Conservation (phyloP, 345 rosid species). For the Combretum micranthum region DNA sequence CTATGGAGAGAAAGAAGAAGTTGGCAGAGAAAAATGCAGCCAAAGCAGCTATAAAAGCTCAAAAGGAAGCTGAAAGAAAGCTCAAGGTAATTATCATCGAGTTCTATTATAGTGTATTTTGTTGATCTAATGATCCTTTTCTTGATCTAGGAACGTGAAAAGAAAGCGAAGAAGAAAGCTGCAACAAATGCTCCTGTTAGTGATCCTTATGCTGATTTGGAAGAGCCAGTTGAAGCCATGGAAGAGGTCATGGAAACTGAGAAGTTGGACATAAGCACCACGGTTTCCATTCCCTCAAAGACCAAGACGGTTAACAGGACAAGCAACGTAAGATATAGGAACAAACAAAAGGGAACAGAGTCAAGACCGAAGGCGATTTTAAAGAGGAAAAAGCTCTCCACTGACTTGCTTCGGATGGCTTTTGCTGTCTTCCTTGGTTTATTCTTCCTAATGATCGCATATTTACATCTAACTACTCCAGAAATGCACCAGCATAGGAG, state of each 20-base stretch:
- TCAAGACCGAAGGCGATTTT: constrained; percentile 59
- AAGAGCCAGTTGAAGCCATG: too few species aligned
- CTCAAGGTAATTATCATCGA: constrained; percentile 54
- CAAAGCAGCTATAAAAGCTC: constrained; percentile 82
- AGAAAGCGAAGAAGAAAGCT: too few species aligned
- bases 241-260: constrained; percentile 27
- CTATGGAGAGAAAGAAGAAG: constrained; percentile 94
- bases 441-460: constrained; percentile 33
- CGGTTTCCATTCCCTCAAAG: constrained; percentile 22
- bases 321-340: constrained; percentile 14
- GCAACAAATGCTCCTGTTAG: too few species aligned
- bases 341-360: constrained; percentile 49
- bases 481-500: too few species aligned
- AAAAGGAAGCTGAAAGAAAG: constrained; percentile 94
- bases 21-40: constrained; percentile 86
- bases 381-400: constrained; percentile 63
- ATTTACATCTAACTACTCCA: constrained; percentile 22
- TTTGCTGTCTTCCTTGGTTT: constrained; percentile 42
- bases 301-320: constrained; percentile 31
- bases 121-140: background rate
- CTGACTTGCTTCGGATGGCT: constrained; percentile 67
- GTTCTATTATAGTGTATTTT: background rate
- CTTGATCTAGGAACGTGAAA: too few species aligned
- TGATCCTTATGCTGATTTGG: too few species aligned
- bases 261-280: constrained; percentile 25